Evolutionary conservation across 768 basidiomycete species (phyloP), one percentile per base, ranked within the genome.

Genomic region (Russula abietina): DNA sequence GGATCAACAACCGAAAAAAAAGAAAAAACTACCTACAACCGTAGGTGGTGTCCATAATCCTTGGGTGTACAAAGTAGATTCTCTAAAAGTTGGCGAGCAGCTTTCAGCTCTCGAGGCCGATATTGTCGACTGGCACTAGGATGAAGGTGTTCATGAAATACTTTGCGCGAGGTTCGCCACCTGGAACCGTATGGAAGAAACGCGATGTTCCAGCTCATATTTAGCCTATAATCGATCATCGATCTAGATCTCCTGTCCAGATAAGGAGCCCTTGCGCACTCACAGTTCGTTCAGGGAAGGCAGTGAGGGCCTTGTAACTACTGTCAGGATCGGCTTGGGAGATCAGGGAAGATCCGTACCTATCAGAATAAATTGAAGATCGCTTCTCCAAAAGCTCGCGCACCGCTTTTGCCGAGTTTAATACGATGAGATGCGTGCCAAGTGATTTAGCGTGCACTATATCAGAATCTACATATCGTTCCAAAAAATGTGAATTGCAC

Each of bases 321-420:
- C 39, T 19, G 55, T 62, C 43, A 62, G 56, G 19, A 45, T 11
- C 10, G 14, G 2, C 19, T 26, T 10, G 16, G 30, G 17, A 24
- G 5, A 41, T n/a, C 33, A 11, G 5, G 10, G 33, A 33, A 11
- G 10, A 33, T 36, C 54, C 26, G 32, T 55, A 64, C 64, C 66
- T 61, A 49, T 67, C 66, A 43, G 60, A 66, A 49, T 67, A 67
- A 16, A 67, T 59, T 38, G 65, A 62, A 22, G 62, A 65, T 60
- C 62, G 60, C 60, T 66, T 66, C 57, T 66, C 67, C 12, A 67
- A 59, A 50, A 67, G 59, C 43, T 67, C 67, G 14, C 54, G 61
- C 19, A 52, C 65, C 41, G 64, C 57, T 30, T 62, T 58, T 5
- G 55, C 63, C 61, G 77, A 78, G 70, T 80, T 83, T 33, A 86